A percentile compares a stretch with the other conserved stretches of the same genome.
phyloP scores from a whole-genome alignment of 345 rosid genomes.

The Eucalyptus tenuipes region DNA sequence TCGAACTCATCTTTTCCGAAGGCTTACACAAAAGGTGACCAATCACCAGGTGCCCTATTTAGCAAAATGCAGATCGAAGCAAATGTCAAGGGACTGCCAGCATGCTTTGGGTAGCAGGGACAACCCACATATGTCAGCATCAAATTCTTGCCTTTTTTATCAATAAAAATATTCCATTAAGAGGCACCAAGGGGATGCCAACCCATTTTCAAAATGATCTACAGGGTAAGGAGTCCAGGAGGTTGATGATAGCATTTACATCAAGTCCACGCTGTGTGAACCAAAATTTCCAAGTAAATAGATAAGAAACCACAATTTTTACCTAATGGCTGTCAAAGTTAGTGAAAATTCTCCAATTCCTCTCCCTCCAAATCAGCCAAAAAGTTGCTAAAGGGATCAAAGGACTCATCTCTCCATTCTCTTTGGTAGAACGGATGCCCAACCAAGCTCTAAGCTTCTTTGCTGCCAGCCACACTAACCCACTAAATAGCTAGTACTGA shows the following conservation, averaged over 20 bases:
- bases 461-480: not conserved
- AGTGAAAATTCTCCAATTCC: not conserved
- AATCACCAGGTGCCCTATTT: not conserved
- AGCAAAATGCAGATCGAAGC: not conserved
- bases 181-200: not conserved
- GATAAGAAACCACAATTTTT: not conserved
- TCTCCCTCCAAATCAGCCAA: not conserved
- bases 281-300: not conserved
- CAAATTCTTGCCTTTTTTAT: not conserved
- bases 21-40: not conserved
- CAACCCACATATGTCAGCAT: not conserved
- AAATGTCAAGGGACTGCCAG: not conserved
- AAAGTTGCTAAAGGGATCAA: not conserved
- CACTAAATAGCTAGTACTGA: not conserved
- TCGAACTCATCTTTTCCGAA: not conserved
- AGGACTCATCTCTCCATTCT: not conserved
- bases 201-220: not conserved
- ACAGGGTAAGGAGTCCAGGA: not conserved
- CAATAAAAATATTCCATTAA: not conserved
- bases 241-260: not conserved
- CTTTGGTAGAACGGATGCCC: not conserved
- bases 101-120: not conserved
- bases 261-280: not conserved
- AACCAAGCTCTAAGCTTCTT: not conserved
- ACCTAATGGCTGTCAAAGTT: not conserved